Evolutionary conservation across 768 basidiomycete species (phyloP).

Genomic region (Suillus clintonianus): DNA sequence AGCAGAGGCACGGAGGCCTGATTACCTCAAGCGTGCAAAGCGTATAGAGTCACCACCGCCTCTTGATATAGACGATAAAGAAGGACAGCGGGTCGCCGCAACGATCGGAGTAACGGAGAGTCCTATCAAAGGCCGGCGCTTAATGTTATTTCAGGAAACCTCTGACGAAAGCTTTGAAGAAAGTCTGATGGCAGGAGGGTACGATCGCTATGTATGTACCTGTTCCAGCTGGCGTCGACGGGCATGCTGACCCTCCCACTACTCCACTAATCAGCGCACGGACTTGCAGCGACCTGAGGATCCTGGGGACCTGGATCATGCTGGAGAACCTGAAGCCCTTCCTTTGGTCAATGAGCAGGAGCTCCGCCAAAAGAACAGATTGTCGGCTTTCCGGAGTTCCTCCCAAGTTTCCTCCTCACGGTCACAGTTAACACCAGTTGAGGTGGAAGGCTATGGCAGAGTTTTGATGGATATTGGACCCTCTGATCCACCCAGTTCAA

Average conservation of each 20-base stretch:
- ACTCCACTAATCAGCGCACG: slow-evolving; percentile 22
- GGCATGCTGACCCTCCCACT: slow-evolving; percentile 11
- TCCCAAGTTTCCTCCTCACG: slow-evolving; percentile 37
- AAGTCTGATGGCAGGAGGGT: slow-evolving; percentile 80
- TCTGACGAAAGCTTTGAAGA: slow-evolving; percentile 86
- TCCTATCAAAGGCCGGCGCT: slow-evolving; percentile 69
- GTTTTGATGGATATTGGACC: slow-evolving; percentile 62
- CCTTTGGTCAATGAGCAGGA: slow-evolving; percentile 53
- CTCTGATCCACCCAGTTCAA: slow-evolving; percentile 33
- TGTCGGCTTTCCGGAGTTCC: slow-evolving; percentile 65
- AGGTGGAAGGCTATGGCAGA: slow-evolving; percentile 69
- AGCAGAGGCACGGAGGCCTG: slow-evolving; percentile 65
- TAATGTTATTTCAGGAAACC: slow-evolving; percentile 79
- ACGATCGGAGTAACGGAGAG: slow-evolving; percentile 67
- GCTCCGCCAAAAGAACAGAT: slow-evolving; percentile 62
- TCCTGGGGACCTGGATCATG: slow-evolving; percentile 15
- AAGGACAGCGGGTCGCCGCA: slow-evolving; percentile 19
- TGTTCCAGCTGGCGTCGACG: slow-evolving; percentile 1
- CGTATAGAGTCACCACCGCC: slow-evolving; percentile 33
- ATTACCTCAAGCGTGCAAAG: slow-evolving; percentile 67
- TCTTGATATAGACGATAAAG: slow-evolving; percentile 34
- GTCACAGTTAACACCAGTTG: slow-evolving; percentile 54
- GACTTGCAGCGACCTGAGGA: slow-evolving; percentile 20
- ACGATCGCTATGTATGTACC: slow-evolving; percentile 69
- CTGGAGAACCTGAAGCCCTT: slow-evolving; percentile 11